Evolutionary conservation across 2,329 filamentous ascomycete species (phyloP).

Genomic region (Aspergillus cejpii): DNA sequence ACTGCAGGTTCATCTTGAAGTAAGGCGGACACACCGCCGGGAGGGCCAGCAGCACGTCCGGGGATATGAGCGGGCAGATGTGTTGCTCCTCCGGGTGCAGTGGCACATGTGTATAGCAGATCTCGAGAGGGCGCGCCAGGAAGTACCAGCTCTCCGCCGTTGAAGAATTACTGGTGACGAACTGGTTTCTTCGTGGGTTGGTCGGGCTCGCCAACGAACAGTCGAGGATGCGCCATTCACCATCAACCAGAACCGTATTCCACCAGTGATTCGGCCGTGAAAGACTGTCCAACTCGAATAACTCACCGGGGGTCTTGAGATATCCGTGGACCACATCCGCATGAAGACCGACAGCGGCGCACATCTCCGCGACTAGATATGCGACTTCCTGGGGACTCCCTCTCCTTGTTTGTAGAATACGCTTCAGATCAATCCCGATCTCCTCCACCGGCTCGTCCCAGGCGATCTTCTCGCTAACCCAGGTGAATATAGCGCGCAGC

Average conservation of each 20-base stretch:
- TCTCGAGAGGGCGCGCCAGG: constrained; percentile 76
- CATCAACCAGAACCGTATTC: constrained; percentile 89
- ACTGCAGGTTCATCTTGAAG: constrained; percentile 72
- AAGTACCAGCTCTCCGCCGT: constrained; percentile 89
- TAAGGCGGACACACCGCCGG: constrained; percentile 81
- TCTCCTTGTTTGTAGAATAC: constrained; percentile 75
- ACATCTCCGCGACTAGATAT: constrained; percentile 85
- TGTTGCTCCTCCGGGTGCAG: constrained; percentile 84
- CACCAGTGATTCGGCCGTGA: constrained; percentile 95
- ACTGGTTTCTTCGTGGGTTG: constrained; percentile 69
- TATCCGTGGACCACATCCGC: constrained; percentile 85
- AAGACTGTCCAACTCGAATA: constrained; percentile 70
- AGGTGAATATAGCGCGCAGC: constrained; percentile 90
- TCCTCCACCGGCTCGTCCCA: constrained; percentile 95
- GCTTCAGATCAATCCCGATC: constrained; percentile 66
- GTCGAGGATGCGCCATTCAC: constrained; percentile 95
- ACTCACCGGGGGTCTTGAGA: constrained; percentile 81
- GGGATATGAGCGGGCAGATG: constrained; percentile 77
- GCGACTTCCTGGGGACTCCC: constrained; percentile 88
- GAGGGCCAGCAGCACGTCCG: constrained; percentile 77
- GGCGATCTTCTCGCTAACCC: constrained; percentile 87
- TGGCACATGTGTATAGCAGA: constrained; percentile 94
- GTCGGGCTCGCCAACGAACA: constrained; percentile 87
- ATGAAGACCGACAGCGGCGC: constrained; percentile 75
- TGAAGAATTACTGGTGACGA: constrained; percentile 64